These are phyloP conservation scores for Aspergillus brasiliensis DNA, from an alignment of 2,329 filamentous ascomycete species.

Conservation along the genomic window DNA sequence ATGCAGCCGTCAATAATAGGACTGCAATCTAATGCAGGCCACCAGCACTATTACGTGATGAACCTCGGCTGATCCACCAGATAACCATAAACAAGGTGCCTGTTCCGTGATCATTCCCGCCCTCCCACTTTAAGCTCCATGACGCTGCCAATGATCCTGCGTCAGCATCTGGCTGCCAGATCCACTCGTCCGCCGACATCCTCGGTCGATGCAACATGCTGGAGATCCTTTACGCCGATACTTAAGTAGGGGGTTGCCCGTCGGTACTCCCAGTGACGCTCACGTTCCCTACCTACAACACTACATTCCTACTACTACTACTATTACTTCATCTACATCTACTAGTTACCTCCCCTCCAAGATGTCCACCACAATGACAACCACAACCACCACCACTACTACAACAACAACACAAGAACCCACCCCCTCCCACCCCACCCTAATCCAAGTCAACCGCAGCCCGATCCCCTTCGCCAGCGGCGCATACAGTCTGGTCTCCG, in stretches of 20 bases:
- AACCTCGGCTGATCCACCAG: not conserved
- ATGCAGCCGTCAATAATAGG: not conserved
- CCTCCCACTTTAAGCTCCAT: not conserved
- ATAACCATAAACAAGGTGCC: not conserved
- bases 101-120: not conserved
- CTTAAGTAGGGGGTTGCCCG: not conserved
- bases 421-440: slow-evolving; percentile 30
- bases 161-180: not conserved
- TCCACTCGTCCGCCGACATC: not conserved
- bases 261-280: not conserved
- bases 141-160: not conserved
- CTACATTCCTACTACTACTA: not conserved
- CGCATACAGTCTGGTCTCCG: slow-evolving; percentile 52
- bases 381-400: slow-evolving; percentile 19
- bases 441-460: slow-evolving; percentile 33
- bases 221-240: not conserved
- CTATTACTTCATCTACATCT: not conserved
- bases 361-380: slow-evolving; percentile 17
- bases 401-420: slow-evolving; percentile 17
- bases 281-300: not conserved
- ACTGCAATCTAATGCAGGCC: not conserved
- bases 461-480: slow-evolving; percentile 39
- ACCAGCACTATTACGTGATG: not conserved
- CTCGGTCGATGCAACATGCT: not conserved
- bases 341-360: not conserved